A percentile compares a stretch with the other conserved stretches of the same genome.
Conservation (phyloP, 352 stramenopile species). For the Globisporangium orthogonon region DNA sequence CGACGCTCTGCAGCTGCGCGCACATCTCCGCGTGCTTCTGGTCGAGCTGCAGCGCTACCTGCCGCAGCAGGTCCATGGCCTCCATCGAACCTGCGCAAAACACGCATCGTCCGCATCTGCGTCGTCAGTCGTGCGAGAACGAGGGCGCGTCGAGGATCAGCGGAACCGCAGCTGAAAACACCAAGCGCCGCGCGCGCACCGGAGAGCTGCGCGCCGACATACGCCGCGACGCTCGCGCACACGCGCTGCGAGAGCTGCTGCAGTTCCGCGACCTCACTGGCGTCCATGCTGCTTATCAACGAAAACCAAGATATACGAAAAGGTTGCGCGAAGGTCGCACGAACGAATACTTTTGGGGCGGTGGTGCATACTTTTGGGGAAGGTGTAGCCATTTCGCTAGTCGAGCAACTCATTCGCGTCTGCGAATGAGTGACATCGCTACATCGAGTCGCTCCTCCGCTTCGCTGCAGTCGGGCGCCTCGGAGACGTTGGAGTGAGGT, state of each 20-base stretch:
- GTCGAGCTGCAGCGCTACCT: conserved; percentile 52
- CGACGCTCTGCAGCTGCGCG: conserved; percentile 44
- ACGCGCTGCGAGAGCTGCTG: conserved; percentile 53
- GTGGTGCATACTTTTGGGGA: background rate
- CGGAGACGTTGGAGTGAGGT: conserved; percentile 13
- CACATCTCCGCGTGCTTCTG: conserved; percentile 62
- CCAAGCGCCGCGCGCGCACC: conserved; percentile 20
- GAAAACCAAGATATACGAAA: conserved; percentile 3
- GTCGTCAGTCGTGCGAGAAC: background rate
- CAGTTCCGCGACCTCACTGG: conserved; percentile 46
- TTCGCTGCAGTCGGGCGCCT: conserved; percentile 28
- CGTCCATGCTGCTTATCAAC: conserved; percentile 42
- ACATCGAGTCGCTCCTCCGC: conserved; percentile 55
- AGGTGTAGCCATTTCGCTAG: background rate
- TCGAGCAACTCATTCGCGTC: too few species aligned
- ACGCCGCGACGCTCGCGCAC: conserved; percentile 61
- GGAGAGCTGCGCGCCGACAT: conserved; percentile 57
- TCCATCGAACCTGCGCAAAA: conserved; percentile 48
- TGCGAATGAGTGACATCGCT: conserved; percentile 1
- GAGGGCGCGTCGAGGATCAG: background rate
- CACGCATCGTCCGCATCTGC: background rate
- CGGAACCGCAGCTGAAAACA: too few species aligned
- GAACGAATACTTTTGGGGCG: background rate
- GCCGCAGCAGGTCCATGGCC: conserved; percentile 63
- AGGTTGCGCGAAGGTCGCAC: background rate